phyloP scores from a whole-genome alignment of 2,329 filamentous ascomycete genomes.

The Neurospora crassa region DNA sequence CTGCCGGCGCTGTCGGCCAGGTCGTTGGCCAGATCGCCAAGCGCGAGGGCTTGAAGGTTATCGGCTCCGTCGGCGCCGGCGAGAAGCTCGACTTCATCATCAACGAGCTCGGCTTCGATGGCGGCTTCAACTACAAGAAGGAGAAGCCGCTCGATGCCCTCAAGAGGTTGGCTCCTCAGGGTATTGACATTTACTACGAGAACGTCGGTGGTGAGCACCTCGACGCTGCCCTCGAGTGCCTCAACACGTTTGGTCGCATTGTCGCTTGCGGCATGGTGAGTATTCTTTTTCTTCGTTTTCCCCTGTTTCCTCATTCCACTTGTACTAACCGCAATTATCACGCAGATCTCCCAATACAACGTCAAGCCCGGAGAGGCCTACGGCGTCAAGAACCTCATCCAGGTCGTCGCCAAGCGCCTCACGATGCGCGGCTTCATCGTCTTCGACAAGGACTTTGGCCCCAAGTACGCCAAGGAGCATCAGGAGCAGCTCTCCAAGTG shows the following conservation, averaged over 20 bases:
- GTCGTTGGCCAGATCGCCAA: conserved; percentile 78
- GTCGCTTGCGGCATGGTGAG: conserved; percentile 52
- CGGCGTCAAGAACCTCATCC: conserved; percentile 55
- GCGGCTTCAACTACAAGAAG: conserved; percentile 82
- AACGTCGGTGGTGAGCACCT: conserved; percentile 45
- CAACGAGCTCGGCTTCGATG: conserved; percentile 42
- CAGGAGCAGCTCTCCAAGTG: conserved; percentile 67
- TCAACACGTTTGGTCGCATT: conserved; percentile 58
- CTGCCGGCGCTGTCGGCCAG: conserved; percentile 73
- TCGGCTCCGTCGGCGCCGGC: conserved; percentile 71
- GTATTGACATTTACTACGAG: conserved; percentile 59
- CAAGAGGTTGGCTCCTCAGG: conserved; percentile 60
- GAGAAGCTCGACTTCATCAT: conserved; percentile 63
- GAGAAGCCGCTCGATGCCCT: conserved; percentile 62
- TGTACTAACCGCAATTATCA: conserved; percentile 4
- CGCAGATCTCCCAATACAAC: conserved; percentile 68
- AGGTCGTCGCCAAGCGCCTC: conserved; percentile 59
- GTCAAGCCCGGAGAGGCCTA: conserved; percentile 40
- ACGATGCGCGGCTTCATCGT: conserved; percentile 72
- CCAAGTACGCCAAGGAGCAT: conserved; percentile 59
- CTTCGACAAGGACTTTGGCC: conserved; percentile 52
- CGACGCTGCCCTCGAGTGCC: conserved; percentile 31
- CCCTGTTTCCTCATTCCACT: conserved; percentile 6
- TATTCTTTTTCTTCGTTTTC: background rate
- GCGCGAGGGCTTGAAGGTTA: conserved; percentile 67